phyloP scores from a whole-genome alignment of 495 filamentous ascomycete genomes.

The Podospora bellae-mahoneyi region DNA sequence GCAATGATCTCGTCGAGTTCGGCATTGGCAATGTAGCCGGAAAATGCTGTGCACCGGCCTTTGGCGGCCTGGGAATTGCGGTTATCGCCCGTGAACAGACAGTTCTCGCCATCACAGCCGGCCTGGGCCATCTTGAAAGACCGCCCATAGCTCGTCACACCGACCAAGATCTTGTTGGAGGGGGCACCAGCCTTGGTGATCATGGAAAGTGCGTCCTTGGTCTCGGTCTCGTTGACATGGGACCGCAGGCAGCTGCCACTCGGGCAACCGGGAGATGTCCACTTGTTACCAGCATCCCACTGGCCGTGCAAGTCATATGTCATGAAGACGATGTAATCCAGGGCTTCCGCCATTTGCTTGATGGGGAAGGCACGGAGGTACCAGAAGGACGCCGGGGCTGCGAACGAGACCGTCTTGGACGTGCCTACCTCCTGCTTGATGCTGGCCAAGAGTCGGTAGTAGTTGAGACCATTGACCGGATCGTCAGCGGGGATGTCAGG shows the following conservation, averaged over 20 bases:
- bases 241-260: slow-evolving; percentile 39
- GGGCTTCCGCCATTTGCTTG: slow-evolving; percentile 20
- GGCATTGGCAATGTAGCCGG: too few relatives aligned
- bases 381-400: slow-evolving; percentile 33
- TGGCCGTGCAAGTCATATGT: slow-evolving; percentile 27
- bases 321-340: slow-evolving; percentile 44
- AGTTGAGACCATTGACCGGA: slow-evolving; percentile 15
- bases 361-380: slow-evolving; percentile 32
- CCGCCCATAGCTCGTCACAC: slow-evolving; percentile 40
- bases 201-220: slow-evolving; percentile 39
- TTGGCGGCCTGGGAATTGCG: too few relatives aligned
- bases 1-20: too few relatives aligned
- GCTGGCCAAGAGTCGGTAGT: slow-evolving; percentile 15
- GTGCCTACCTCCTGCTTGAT: slow-evolving; percentile 12
- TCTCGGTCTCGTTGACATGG: slow-evolving; percentile 46
- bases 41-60: too few relatives aligned
- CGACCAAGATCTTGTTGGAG: slow-evolving; percentile 38
- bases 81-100: too few relatives aligned
- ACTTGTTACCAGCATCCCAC: slow-evolving; percentile 11
- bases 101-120: too few relatives aligned
- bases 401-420: slow-evolving; percentile 28
- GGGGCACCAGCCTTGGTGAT: slow-evolving; percentile 30
- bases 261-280: slow-evolving; percentile 16
- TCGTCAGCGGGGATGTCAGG: too few relatives aligned
- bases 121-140: too few relatives aligned